Percentiles rank a stretch among this genome's conserved stretches.
phyloP scores from a whole-genome alignment of 306 rosid species.

The Cajanus cajan region DNA sequence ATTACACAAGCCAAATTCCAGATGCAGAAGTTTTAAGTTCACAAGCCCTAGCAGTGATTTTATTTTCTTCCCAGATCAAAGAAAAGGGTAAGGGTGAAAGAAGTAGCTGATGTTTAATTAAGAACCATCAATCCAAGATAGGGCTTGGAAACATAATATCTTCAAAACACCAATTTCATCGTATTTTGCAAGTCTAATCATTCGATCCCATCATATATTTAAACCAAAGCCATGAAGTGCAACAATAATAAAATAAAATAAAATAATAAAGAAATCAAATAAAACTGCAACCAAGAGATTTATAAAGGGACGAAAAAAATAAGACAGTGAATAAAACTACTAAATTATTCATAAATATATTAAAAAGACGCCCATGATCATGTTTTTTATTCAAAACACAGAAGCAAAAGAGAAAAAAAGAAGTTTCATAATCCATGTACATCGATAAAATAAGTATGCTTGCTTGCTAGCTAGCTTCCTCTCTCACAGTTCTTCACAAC shows the following conservation, averaged over 20 bases:
- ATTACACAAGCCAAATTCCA: background rate
- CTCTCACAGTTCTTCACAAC: slow-evolving; percentile 36
- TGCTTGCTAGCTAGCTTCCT: slow-evolving; percentile 22
- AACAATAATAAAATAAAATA: slow-evolving; percentile 24
- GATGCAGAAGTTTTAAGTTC: slow-evolving; percentile 23
- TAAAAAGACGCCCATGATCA: slow-evolving; percentile 29
- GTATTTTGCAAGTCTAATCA: slow-evolving; percentile 36
- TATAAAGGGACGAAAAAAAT: background rate
- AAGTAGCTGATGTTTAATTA: slow-evolving; percentile 14
- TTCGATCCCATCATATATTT: slow-evolving; percentile 40
- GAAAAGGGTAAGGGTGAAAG: background rate
- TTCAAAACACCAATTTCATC: slow-evolving; percentile 19
- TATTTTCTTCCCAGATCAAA: background rate
- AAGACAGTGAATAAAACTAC: slow-evolving; percentile 23
- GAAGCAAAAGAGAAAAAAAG: slow-evolving; percentile 22
- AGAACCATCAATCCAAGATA: background rate
- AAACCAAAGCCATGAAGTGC: slow-evolving; percentile 14
- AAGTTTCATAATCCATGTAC: slow-evolving; percentile 40
- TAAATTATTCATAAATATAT: slow-evolving; percentile 28
- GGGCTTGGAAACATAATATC: slow-evolving; percentile 24
- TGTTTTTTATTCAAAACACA: slow-evolving; percentile 50
- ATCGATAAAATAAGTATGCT: slow-evolving; percentile 33
- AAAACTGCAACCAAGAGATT: slow-evolving; percentile 32
- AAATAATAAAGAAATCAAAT: slow-evolving; percentile 24
- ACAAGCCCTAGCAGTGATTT: slow-evolving; percentile 41